Percentiles rank a stretch among this genome's conserved stretches.
These are phyloP conservation scores for Dichomitus squalens DNA, from an alignment of 1,284 basidiomycete genomes.

Conservation along the genomic window DNA sequence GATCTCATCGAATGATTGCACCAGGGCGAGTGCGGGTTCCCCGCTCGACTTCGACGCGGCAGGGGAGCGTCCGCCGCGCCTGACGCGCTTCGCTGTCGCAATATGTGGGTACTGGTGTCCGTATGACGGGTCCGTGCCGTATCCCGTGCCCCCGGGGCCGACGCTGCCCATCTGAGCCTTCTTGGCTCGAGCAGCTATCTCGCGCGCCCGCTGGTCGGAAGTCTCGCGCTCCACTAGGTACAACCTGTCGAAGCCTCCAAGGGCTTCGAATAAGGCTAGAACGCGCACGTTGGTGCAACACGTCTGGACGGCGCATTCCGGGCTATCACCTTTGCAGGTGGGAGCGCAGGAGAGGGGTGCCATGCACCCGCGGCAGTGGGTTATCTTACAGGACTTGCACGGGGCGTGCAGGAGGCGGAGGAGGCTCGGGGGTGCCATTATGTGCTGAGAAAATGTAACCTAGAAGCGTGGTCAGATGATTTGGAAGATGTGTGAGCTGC, in stretches of 20 bases:
- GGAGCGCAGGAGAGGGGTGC: constrained; percentile 37
- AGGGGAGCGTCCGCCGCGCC: constrained; percentile 4
- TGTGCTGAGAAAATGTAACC: constrained; percentile 43
- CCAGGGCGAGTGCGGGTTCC: constrained; percentile 11
- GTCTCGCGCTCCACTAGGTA: constrained; percentile 44
- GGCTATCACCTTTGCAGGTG: constrained; percentile 44
- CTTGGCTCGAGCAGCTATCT: constrained; percentile 33
- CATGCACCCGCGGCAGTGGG: constrained; percentile 53
- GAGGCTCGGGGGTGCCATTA: constrained; percentile 36
- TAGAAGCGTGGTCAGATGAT: constrained; percentile 18
- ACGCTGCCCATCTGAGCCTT: constrained; percentile 32
- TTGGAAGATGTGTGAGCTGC: not conserved
- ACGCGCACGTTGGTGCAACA: constrained; percentile 52
- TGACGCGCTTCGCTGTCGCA: not conserved
- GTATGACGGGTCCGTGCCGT: constrained; percentile 24
- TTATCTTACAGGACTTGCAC: constrained; percentile 44
- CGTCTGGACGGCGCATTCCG: constrained; percentile 37
- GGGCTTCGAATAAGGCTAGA: constrained; percentile 50
- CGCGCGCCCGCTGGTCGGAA: constrained; percentile 40
- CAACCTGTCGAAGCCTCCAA: constrained; percentile 50
- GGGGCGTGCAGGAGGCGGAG: constrained; percentile 44
- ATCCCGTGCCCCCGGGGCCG: constrained; percentile 56
- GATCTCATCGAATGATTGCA: constrained; percentile 44
- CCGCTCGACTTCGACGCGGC: not conserved
- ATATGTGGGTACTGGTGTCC: too few species aligned